Conservation (phyloP, 2,329 filamentous ascomycete genomes). For the Colletotrichum ledebouriae region DNA sequence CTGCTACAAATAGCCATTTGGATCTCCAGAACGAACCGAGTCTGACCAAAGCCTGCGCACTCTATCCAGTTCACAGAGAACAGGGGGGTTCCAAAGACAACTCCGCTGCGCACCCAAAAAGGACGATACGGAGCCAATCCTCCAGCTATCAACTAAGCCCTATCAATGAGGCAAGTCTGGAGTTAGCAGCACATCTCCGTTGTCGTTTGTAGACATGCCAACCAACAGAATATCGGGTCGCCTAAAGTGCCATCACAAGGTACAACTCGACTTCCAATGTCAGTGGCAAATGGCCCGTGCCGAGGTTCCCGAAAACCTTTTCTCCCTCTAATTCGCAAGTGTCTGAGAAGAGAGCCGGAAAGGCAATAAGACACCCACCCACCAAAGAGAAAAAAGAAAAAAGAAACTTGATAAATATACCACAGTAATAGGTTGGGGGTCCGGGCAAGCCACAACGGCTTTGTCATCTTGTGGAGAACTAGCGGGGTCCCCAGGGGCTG, state of each 20-base stretch:
- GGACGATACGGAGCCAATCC: slow-evolving; percentile 24
- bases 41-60: neutral
- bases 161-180: slow-evolving; percentile 5
- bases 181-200: neutral
- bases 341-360: too few species aligned
- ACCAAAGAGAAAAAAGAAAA: neutral
- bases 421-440: neutral
- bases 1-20: slow-evolving; percentile 14
- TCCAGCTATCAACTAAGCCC: slow-evolving; percentile 19
- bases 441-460: slow-evolving; percentile 33
- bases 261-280: neutral
- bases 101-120: slow-evolving; percentile 9
- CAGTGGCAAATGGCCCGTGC: slow-evolving; percentile 14
- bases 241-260: neutral
- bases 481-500: slow-evolving; percentile 17
- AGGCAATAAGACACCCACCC: neutral
- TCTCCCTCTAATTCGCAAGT: too few species aligned
- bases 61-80: slow-evolving; percentile 11
- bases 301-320: neutral
- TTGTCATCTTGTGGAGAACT: slow-evolving; percentile 28
- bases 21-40: slow-evolving; percentile 6
- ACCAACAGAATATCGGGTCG: neutral
- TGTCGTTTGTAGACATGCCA: neutral
- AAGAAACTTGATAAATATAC: neutral
- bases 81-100: neutral